Base-by-base conservation (phyloP, 305 asterid genomes). In the Fraxinus dipetala region DNA sequence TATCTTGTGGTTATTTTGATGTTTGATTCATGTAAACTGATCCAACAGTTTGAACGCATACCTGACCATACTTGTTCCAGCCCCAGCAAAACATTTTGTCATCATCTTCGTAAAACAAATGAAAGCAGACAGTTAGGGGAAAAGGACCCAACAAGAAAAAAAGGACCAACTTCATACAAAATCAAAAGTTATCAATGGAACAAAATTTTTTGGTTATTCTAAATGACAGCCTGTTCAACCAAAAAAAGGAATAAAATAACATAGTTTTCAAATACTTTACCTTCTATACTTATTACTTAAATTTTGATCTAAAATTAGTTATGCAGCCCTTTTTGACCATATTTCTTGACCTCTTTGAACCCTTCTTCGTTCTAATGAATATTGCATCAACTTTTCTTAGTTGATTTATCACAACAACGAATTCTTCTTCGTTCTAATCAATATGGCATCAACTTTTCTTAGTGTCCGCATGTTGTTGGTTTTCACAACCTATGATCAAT, bases 41-140 rank as follows among this genome's bases (percentile, higher is more conserved):
- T 54, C 77, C 22, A 70, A 16, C 69, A 70, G 80, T 82, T 70
- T 38, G 54, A 30, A 82, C 45, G 63, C 35, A 72, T 93, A 95
- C 99, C 99, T 96, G 99, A 65, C 99, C 99, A 82, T 94, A 96
- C 87, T 96, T 96, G 94, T 96, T 96, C 99, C 99, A 96, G 16
- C 99, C 99, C 99, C 98, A 94, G 89, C 97, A 91, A 85, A 94
- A 94, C 61, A 91, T 90, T 83, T 91, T 89, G 56, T 94, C 94
- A 77, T 96, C 97, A 87, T 90, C 98, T 92, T 76, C 80, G 83
- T 26, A 72, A 76, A 80, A 82, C 48, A 85, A 54, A 79, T 1
- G 77, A 18, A 78, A 79, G 11, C 45, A 78, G 82, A 84, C 80
- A 67, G 81, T 81, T 34, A 7, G 10, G 72, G 16, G 30, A 78